phyloP scores from a whole-genome alignment of 2,329 filamentous ascomycete genomes.

The Exophiala mesophila region DNA sequence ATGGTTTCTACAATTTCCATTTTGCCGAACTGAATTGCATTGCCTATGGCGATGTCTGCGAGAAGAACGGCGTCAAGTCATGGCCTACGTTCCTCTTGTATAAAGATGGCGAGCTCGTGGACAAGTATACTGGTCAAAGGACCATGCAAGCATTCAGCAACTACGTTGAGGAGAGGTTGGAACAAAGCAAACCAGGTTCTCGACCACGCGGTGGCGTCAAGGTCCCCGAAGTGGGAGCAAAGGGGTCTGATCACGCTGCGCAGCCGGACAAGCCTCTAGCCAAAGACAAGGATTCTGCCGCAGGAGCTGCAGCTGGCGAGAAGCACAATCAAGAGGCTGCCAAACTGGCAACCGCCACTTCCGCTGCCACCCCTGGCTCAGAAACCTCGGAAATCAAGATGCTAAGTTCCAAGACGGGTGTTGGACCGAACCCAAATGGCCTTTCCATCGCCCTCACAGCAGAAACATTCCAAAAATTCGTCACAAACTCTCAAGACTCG shows the following conservation, averaged over 20 bases:
- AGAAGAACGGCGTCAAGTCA: constrained; percentile 58
- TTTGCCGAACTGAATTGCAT: constrained; percentile 85
- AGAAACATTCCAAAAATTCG: constrained; percentile 78
- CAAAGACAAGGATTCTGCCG: constrained; percentile 41
- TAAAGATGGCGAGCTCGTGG: constrained; percentile 67
- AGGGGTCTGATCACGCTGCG: constrained; percentile 41
- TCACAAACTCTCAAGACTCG: constrained; percentile 81
- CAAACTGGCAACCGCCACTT: constrained; percentile 33
- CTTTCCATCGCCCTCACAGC: constrained; percentile 69
- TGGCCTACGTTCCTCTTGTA: constrained; percentile 78
- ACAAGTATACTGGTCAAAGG: constrained; percentile 62
- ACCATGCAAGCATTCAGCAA: constrained; percentile 61
- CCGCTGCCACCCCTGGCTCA: constrained; percentile 26
- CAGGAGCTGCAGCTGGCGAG: constrained; percentile 36
- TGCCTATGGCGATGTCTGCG: constrained; percentile 74
- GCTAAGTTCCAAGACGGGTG: constrained; percentile 46
- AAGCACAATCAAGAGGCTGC: constrained; percentile 39
- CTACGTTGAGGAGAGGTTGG: constrained; percentile 70
- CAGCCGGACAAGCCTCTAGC: constrained; percentile 34
- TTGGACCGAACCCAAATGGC: constrained; percentile 68
- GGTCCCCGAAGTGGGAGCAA: constrained; percentile 67
- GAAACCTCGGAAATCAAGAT: constrained; percentile 42
- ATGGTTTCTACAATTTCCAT: constrained; percentile 79
- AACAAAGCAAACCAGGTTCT: constrained; percentile 73
- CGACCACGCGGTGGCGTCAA: constrained; percentile 62